phyloP scores from a whole-genome alignment of 768 basidiomycete genomes.

The Mycena vitilis region DNA sequence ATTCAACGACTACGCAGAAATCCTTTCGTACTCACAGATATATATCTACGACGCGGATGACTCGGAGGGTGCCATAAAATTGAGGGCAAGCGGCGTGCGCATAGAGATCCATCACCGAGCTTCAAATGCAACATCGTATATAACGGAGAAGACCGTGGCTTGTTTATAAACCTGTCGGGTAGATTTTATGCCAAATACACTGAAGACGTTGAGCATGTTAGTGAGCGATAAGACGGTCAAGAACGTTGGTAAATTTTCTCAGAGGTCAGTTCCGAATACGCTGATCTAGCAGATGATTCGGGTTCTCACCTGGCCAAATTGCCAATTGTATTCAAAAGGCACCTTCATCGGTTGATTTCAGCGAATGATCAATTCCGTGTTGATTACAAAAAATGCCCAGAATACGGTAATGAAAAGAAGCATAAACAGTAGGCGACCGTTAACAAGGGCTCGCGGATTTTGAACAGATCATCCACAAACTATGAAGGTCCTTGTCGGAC shows the following conservation, averaged over 20 bases:
- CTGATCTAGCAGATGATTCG: not conserved
- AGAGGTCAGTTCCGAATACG: not conserved
- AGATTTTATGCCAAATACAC: conserved; percentile 10
- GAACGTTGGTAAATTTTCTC: conserved; percentile 19
- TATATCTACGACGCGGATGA: too few relatives aligned
- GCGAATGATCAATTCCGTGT: conserved; percentile 19
- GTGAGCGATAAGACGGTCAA: conserved; percentile 13
- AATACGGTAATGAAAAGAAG: conserved; percentile 9
- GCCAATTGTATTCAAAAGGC: not conserved
- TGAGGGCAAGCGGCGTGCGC: too few relatives aligned
- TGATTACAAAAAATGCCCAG: conserved; percentile 17
- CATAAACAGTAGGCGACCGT: conserved; percentile 4
- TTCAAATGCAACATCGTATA: conserved; percentile 3
- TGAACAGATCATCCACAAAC: too few relatives aligned
- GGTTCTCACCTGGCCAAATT: conserved; percentile 23
- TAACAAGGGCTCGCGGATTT: not conserved
- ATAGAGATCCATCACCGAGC: too few relatives aligned
- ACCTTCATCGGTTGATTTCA: not conserved
- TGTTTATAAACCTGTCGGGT: not conserved
- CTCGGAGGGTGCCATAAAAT: too few relatives aligned
- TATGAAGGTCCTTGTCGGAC: too few relatives aligned
- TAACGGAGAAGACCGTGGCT: conserved; percentile 7
- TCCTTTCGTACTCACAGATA: too few relatives aligned
- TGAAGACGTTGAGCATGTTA: conserved; percentile 10
- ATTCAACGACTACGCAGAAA: too few relatives aligned